Evolutionary conservation across 208 protist species (phyloP), one percentile per base, ranked within the genome.

Genomic region (Leishmania amazonensis): DNA sequence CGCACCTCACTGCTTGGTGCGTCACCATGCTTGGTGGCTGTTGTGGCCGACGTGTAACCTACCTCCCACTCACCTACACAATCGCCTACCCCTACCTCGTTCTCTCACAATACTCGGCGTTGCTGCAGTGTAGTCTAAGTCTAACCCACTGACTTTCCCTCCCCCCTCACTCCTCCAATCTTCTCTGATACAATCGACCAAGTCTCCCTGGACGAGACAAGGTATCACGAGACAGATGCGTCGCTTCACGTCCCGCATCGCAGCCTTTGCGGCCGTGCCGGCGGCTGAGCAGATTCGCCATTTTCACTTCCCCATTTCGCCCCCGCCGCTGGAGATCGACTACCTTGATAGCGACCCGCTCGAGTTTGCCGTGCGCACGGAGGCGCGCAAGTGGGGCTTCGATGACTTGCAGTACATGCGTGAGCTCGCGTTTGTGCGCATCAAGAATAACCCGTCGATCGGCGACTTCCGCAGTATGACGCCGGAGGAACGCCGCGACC

Each of bases 401-500:
- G 94, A 97, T 81, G 94, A 97, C 79, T 81, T 96, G 85, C 85
- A 89, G 72, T 97, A 96, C 87, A 97, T 94, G 90, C 92, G 94
- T 60, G 94, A 97, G 85, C 91, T 97, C 62, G 91, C 94, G 3
- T 97, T 97, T 78, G 94, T 97, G 64, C 94, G 94, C 85, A 97
- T 97, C 85, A 93, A 95, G 77, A 90, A 96, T 65, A 97, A 96
- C 87, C 94, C 94, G 49, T 94, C 92, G 42, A 87, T 97, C 58
- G 94, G 94, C 42, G 85, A 97, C 79, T 97, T 97, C 83, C 94
- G 94, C 71, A 75, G 78, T 54, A 97, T 97, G 94, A 90, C 90
- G n/a, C 78, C 89, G 38, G 92, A 96, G n/a, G 89, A 97, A 73
- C 92, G 94, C 78, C 92, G 92, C 40, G 87, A 95, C 38, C 80